Conservation (phyloP, 129 eudicot genomes). For the Arctium lappa region DNA sequence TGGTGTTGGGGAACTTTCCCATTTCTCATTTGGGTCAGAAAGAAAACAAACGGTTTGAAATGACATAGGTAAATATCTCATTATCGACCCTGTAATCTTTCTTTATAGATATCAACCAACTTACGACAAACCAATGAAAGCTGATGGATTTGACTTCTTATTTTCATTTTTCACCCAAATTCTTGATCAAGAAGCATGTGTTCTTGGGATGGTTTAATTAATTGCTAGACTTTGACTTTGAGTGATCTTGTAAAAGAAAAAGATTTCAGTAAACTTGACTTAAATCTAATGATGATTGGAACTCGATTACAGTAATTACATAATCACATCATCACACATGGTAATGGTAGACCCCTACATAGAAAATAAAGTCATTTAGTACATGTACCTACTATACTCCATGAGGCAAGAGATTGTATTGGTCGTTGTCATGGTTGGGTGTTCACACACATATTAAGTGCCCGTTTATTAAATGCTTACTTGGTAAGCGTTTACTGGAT, state of each 20-base stretch:
- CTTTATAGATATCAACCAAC: too few species aligned
- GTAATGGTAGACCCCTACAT: constrained; percentile 21
- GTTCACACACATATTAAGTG: not conserved
- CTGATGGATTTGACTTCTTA: too few species aligned
- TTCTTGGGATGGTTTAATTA: not conserved
- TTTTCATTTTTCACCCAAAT: not conserved
- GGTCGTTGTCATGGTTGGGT: not conserved
- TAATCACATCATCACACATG: constrained; percentile 19
- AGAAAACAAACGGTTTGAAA: not conserved
- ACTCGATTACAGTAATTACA: not conserved
- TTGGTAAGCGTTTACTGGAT: too few species aligned
- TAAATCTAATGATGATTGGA: not conserved
- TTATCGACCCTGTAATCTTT: not conserved
- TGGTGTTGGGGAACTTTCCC: not conserved
- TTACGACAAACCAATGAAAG: too few species aligned
- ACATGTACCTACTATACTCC: constrained; percentile 26
- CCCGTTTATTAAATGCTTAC: not conserved
- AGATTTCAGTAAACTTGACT: not conserved
- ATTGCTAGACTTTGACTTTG: not conserved
- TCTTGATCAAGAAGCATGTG: not conserved
- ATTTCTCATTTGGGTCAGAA: not conserved
- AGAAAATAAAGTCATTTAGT: constrained; percentile 13
- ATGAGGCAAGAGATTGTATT: constrained; percentile 7
- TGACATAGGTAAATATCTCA: not conserved
- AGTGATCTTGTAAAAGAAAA: not conserved